Conservation (phyloP, 2,329 filamentous ascomycete genomes). For the Colletotrichum destructivum region DNA sequence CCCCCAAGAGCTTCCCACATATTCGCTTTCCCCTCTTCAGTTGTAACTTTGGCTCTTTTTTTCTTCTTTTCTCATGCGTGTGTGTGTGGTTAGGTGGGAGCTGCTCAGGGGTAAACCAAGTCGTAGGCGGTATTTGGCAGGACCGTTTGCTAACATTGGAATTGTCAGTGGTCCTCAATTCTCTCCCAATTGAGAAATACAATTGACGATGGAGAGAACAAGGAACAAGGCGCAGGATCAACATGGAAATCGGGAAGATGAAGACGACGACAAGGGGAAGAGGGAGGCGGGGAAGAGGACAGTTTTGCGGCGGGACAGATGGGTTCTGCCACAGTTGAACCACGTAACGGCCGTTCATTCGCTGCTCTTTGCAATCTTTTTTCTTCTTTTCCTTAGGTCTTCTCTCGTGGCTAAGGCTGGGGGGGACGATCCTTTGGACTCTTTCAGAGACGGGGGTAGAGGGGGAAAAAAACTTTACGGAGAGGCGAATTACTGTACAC, state of each 20-base stretch:
- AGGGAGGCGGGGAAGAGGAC: conserved; percentile 14
- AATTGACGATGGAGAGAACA: not conserved
- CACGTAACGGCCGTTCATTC: conserved; percentile 42
- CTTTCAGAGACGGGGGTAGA: conserved; percentile 7
- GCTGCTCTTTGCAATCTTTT: conserved; percentile 27
- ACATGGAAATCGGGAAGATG: not conserved
- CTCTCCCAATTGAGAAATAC: conserved; percentile 4
- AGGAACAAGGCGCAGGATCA: conserved; percentile 2
- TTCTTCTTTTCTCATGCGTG: not conserved
- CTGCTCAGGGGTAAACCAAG: conserved; percentile 23
- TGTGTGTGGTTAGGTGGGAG: conserved; percentile 8
- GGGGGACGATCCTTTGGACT: conserved; percentile 23
- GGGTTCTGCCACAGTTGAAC: conserved; percentile 40
- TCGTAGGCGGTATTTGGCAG: not conserved
- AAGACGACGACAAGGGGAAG: conserved; percentile 1
- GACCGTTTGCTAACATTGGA: conserved; percentile 31
- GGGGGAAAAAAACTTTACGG: conserved; percentile 6
- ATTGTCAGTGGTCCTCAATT: conserved; percentile 29
- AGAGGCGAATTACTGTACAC: conserved; percentile 22
- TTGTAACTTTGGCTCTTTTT: not conserved
- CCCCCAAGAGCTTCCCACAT: conserved; percentile 8
- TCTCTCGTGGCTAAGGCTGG: conserved; percentile 16
- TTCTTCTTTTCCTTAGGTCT: conserved; percentile 5
- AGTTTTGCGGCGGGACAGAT: conserved; percentile 29
- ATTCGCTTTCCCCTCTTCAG: not conserved